Evolutionary conservation across 192 early-diverging fungal genomes (phyloP), one percentile per base, ranked within the genome.

Genomic region (Allomyces macrogynus): DNA sequence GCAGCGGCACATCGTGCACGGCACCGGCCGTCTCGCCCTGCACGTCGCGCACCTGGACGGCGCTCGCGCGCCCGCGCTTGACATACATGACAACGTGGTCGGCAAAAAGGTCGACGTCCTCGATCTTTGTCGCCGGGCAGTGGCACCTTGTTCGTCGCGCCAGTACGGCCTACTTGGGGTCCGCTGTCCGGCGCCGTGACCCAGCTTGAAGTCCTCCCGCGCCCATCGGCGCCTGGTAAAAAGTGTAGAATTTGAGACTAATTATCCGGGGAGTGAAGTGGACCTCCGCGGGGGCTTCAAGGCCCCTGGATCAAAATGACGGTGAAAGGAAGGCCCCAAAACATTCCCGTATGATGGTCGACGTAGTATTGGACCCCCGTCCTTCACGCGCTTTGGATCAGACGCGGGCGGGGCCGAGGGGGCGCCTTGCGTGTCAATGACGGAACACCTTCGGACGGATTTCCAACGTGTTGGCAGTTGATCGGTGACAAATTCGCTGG

Each of bases 111-210:
- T 57, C 49, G 16, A 57, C 49, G 49, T 57, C 49, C 49, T 57
- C 49, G 49, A 57, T 57, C 49, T 57, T n/a, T 57, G 49, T 57
- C 49, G 49, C 49, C 49, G 16, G 49, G 49, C 49, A n/a, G 49
- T 16, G 49, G 49, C 1, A 57, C 49, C 49, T n/a, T 20, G 16
- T 3, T 20, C 16, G 49, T 57, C 49, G 16, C 12, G 16, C 49
- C 49, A 57, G 49, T 57, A 10, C 5, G 49, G 16, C 4, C 5
- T 14, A 3, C 12, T 20, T 4, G 49, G 49, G 16, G 49, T 57
- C n/a, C 3, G 8, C 16, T 3, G 49, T 57, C n/a, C 8, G 49
- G 49, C 49, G 49, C 49, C 20, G 49, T 57, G 16, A 57, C 49
- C n/a, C 8, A 57, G 49, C 16, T 57, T 57, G 49, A 57, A 57